Evolutionary conservation across 2,329 filamentous ascomycete genomes (phyloP).

Genomic region (Calonectria pseudoreteaudii): DNA sequence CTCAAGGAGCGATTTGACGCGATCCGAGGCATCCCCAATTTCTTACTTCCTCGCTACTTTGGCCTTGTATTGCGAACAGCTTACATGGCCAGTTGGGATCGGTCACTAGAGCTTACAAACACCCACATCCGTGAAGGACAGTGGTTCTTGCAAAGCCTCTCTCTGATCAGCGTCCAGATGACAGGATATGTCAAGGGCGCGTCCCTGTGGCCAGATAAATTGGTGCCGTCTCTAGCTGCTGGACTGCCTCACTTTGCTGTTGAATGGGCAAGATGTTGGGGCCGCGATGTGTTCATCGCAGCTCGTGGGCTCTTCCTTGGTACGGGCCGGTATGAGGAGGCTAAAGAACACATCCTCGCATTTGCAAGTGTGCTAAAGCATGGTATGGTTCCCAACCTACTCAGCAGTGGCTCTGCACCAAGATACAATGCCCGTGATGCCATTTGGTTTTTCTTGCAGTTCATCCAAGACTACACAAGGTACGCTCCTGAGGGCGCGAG

Average conservation of each 20-base stretch:
- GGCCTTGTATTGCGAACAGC: slow-evolving; percentile 88
- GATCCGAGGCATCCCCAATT: slow-evolving; percentile 86
- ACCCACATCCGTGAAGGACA: slow-evolving; percentile 83
- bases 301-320: slow-evolving; percentile 91
- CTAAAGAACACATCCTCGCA: slow-evolving; percentile 92
- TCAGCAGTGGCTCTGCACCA: slow-evolving; percentile 86
- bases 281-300: slow-evolving; percentile 96
- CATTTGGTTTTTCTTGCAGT: slow-evolving; percentile 97
- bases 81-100: slow-evolving; percentile 85
- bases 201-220: slow-evolving; percentile 87
- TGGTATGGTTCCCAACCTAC: slow-evolving; percentile 95
- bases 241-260: slow-evolving; percentile 94
- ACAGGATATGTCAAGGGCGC: slow-evolving; percentile 90
- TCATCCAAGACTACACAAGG: slow-evolving; percentile 91
- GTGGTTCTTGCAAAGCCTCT: slow-evolving; percentile 87
- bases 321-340: slow-evolving; percentile 88
- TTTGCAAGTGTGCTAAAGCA: slow-evolving; percentile 98
- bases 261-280: slow-evolving; percentile 97
- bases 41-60: slow-evolving; percentile 93
- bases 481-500: slow-evolving; percentile 82
- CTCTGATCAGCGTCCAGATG: slow-evolving; percentile 92
- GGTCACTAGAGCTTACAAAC: slow-evolving; percentile 82
- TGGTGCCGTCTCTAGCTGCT: slow-evolving; percentile 88
- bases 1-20: slow-evolving; percentile 87
- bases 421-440: slow-evolving; percentile 97